Percentiles rank a stretch among this genome's conserved stretches.
phyloP scores from a whole-genome alignment of 169 alveolate genomes.

The Babesia caballi region DNA sequence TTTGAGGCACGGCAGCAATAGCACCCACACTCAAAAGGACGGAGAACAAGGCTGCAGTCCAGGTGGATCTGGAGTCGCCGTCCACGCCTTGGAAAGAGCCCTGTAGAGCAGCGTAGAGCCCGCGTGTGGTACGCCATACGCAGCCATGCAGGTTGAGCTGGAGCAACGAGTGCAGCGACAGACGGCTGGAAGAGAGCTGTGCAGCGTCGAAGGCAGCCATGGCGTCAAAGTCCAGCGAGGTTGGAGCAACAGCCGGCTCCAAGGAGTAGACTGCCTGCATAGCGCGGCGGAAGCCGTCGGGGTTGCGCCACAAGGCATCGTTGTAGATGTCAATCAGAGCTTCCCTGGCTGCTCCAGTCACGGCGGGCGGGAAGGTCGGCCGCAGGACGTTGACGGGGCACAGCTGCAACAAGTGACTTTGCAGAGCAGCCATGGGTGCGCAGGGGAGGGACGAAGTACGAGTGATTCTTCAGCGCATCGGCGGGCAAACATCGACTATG shows the following conservation, averaged over 20 bases:
- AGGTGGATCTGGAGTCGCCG: neutral
- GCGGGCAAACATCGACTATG: neutral
- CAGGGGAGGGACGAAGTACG: neutral
- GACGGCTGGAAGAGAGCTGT: neutral
- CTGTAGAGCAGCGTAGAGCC: conserved; percentile 4
- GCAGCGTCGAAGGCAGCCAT: neutral
- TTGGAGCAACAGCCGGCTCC: neutral
- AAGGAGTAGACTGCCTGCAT: conserved; percentile 11
- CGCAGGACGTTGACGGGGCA: conserved; percentile 54
- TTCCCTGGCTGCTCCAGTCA: neutral
- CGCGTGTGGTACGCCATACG: conserved; percentile 10
- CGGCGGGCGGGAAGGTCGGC: conserved; percentile 1
- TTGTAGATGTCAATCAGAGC: conserved; percentile 23
- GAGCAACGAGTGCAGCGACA: neutral
- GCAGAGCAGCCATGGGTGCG: conserved; percentile 9
- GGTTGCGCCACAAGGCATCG: conserved; percentile 14
- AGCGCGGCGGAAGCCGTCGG: conserved; percentile 1
- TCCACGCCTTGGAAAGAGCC: conserved; percentile 15
- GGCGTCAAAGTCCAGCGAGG: neutral
- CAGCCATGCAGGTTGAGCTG: conserved; percentile 30
- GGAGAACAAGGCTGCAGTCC: neutral
- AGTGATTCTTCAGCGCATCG: neutral
- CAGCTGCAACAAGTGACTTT: neutral
- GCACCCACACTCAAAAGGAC: neutral
- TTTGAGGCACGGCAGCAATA: too few relatives aligned